Conservation (phyloP, 2,329 filamentous ascomycete species). For the Ophiosphaerella narmari region DNA sequence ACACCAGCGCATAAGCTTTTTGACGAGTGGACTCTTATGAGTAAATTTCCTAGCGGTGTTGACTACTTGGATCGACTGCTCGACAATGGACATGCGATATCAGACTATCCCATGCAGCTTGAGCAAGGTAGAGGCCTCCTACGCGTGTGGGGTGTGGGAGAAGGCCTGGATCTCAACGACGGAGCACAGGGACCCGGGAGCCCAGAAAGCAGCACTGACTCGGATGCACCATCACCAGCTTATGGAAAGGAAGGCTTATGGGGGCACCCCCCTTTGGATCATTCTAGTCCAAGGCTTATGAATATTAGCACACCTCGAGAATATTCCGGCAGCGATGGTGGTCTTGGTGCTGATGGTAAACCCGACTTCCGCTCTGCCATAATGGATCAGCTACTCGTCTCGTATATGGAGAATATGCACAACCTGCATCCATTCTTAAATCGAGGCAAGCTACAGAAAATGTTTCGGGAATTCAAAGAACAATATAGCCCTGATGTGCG, state of each 20-base stretch:
- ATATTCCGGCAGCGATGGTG: slow-evolving; percentile 51
- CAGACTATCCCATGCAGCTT: slow-evolving; percentile 73
- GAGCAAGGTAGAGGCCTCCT: slow-evolving; percentile 77
- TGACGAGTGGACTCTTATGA: slow-evolving; percentile 61
- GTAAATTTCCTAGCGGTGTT: slow-evolving; percentile 60
- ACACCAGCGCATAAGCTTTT: slow-evolving; percentile 86
- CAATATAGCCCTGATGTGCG: slow-evolving; percentile 41
- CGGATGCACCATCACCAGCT: slow-evolving; percentile 47
- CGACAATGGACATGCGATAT: slow-evolving; percentile 63
- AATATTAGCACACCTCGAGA: slow-evolving; percentile 28
- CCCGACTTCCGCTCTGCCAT: slow-evolving; percentile 60
- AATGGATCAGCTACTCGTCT: slow-evolving; percentile 56
- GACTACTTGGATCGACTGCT: slow-evolving; percentile 65
- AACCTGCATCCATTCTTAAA: slow-evolving; percentile 68
- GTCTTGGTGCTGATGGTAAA: slow-evolving; percentile 57
- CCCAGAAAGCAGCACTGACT: slow-evolving; percentile 43
- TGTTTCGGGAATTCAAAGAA: slow-evolving; percentile 55
- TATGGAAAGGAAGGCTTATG: slow-evolving; percentile 55
- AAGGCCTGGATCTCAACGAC: slow-evolving; percentile 67
- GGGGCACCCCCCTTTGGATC: slow-evolving; percentile 54
- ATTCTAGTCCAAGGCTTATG: slow-evolving; percentile 34
- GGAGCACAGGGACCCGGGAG: slow-evolving; percentile 45
- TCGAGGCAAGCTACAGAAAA: slow-evolving; percentile 55
- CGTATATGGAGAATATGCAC: slow-evolving; percentile 65
- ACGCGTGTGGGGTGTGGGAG: slow-evolving; percentile 77